Conservation (phyloP, 192 early-diverging fungal genomes). For the Podila clonocystis region DNA sequence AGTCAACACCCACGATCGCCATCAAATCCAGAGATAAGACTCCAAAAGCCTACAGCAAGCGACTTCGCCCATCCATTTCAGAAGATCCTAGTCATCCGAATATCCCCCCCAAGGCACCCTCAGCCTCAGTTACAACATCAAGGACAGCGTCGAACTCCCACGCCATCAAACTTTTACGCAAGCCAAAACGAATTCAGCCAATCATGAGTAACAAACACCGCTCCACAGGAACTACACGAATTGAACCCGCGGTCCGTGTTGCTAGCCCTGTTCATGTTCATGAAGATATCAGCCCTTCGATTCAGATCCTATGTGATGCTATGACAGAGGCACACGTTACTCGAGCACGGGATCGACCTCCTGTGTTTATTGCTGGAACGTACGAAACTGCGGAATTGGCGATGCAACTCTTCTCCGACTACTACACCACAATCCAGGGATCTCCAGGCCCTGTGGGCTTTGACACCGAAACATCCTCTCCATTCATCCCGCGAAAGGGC, state of each 20-base stretch:
- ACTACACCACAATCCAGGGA: slow-evolving; percentile 10
- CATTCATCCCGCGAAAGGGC: slow-evolving; percentile 8
- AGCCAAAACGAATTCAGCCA: slow-evolving; percentile 2
- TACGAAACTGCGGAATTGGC: slow-evolving; percentile 18
- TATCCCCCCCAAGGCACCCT: too few relatives aligned
- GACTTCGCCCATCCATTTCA: too few relatives aligned
- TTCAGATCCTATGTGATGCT: slow-evolving; percentile 33
- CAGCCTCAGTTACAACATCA: too few relatives aligned
- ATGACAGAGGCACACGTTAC: slow-evolving; percentile 26
- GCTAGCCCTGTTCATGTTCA: neutral
- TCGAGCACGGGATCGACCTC: slow-evolving; percentile 11
- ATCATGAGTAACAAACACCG: slow-evolving; percentile 5
- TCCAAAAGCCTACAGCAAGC: too few relatives aligned
- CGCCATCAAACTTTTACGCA: too few relatives aligned
- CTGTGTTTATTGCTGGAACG: slow-evolving; percentile 30
- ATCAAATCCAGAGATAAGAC: too few relatives aligned
- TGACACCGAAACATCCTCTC: slow-evolving; percentile 54
- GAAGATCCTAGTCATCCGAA: too few relatives aligned
- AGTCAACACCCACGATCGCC: too few relatives aligned
- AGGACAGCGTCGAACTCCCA: too few relatives aligned
- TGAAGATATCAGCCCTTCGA: neutral
- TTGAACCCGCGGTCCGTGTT: neutral
- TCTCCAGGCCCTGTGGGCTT: slow-evolving; percentile 45
- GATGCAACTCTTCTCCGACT: slow-evolving; percentile 39
- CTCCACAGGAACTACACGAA: neutral